Evolutionary conservation across 2,329 filamentous ascomycete genomes (phyloP).

Genomic region (Alternaria infectoria): DNA sequence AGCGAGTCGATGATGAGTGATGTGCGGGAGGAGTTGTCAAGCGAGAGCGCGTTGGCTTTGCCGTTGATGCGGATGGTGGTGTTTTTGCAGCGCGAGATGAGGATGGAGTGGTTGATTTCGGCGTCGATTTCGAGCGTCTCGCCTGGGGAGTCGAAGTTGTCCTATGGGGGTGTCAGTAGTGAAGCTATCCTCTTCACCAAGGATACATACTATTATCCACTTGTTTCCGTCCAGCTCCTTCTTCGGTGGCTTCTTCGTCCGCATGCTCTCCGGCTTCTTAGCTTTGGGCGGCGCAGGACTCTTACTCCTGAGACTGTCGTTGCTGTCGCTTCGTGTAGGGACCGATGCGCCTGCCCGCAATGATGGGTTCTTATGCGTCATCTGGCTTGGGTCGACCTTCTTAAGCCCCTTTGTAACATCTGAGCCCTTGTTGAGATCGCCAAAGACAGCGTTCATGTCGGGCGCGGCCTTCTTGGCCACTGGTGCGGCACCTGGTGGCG

Average conservation of each 20-base stretch:
- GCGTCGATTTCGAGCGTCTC: slow-evolving; percentile 82
- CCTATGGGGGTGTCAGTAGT: slow-evolving; percentile 50
- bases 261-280: slow-evolving; percentile 59
- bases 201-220: slow-evolving; percentile 70
- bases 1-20: slow-evolving; percentile 89
- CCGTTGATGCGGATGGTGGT: slow-evolving; percentile 86
- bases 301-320: slow-evolving; percentile 65
- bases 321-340: slow-evolving; percentile 62
- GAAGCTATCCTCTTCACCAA: slow-evolving; percentile 48
- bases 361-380: slow-evolving; percentile 98
- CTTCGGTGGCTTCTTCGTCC: slow-evolving; percentile 55
- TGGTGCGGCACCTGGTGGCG: slow-evolving; percentile 56
- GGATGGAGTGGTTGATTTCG: slow-evolving; percentile 82
- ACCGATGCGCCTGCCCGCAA: slow-evolving; percentile 77
- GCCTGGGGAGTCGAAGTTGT: slow-evolving; percentile 83
- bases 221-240: slow-evolving; percentile 72
- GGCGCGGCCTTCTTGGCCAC: slow-evolving; percentile 54
- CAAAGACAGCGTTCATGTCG: slow-evolving; percentile 88
- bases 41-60: slow-evolving; percentile 95
- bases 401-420: slow-evolving; percentile 86
- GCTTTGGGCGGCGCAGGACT: slow-evolving; percentile 82
- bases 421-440: slow-evolving; percentile 86
- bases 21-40: slow-evolving; percentile 86
- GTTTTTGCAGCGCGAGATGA: slow-evolving; percentile 91
- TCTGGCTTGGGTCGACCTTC: slow-evolving; percentile 93